Conservation (phyloP, 306 rosid genomes). For the Cucurbita argyrosperma region DNA sequence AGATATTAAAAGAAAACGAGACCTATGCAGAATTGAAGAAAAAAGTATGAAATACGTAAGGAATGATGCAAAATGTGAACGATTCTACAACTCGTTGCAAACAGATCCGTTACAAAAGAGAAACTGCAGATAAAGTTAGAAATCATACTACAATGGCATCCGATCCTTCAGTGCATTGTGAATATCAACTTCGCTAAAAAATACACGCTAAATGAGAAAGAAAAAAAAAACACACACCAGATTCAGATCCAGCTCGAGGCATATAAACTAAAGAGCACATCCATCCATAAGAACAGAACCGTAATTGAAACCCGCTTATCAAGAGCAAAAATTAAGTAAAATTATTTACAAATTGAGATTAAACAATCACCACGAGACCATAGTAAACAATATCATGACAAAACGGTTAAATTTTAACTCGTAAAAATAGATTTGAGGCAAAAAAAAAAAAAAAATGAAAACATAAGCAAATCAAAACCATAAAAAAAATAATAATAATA, state of each 20-base stretch:
- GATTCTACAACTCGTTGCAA: background rate
- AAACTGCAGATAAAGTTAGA: background rate
- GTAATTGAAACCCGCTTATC: background rate
- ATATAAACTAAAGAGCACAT: background rate
- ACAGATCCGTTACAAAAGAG: background rate
- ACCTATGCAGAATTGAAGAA: background rate
- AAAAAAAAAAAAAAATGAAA: background rate
- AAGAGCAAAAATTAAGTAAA: background rate
- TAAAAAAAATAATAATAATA: background rate
- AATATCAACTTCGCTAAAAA: background rate
- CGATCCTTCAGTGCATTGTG: background rate
- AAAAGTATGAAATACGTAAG: background rate
- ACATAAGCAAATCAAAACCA: background rate
- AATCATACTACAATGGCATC: background rate
- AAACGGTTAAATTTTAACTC: background rate
- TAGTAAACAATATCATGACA: background rate
- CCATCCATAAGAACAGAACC: background rate
- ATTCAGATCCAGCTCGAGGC: background rate
- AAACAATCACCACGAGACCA: background rate
- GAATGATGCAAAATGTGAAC: background rate
- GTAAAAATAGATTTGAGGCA: background rate
- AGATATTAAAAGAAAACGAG: background rate
- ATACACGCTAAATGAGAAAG: background rate
- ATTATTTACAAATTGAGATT: background rate
- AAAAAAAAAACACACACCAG: background rate